Percentiles rank a stretch among this genome's conserved stretches.
These are phyloP conservation scores for Blattamonas nauphoetae DNA, from an alignment of 78 protist species.

Conservation along the genomic window DNA sequence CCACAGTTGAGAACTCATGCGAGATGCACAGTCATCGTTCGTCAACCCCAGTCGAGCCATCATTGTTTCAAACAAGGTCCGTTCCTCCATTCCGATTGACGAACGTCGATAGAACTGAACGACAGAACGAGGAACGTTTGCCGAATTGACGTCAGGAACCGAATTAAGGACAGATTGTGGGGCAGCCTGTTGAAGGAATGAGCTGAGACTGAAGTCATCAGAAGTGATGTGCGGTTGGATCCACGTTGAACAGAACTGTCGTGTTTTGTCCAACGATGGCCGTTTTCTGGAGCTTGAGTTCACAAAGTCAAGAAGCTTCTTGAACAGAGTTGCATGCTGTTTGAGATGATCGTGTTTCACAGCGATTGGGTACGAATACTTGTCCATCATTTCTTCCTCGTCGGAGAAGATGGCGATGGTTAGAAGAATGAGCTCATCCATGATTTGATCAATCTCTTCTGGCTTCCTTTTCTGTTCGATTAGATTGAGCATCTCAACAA, in stretches of 20 bases:
- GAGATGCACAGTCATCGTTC: too few species aligned
- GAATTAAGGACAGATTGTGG: neutral
- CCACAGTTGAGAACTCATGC: too few species aligned
- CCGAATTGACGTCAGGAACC: too few species aligned
- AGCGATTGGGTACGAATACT: neutral
- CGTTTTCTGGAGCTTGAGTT: neutral
- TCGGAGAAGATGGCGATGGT: neutral
- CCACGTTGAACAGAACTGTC: neutral
- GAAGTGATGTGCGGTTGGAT: neutral
- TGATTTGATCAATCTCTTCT: neutral
- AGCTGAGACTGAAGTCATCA: neutral
- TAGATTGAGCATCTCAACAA: neutral
- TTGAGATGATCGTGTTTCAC: neutral
- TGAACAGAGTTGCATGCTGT: neutral
- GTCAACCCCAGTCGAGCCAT: too few species aligned
- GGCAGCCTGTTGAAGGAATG: neutral
- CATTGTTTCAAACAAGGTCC: too few species aligned
- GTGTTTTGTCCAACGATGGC: neutral
- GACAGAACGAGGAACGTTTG: too few species aligned
- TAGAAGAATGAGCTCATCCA: neutral
- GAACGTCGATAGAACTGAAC: too few species aligned
- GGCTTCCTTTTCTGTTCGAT: neutral
- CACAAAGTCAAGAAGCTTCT: neutral
- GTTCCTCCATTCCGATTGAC: too few species aligned
- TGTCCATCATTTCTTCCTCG: neutral